Evolutionary conservation across 2,329 filamentous ascomycete genomes (phyloP), one percentile per base, ranked within the genome.

Genomic region (Epichloe coenophiala): DNA sequence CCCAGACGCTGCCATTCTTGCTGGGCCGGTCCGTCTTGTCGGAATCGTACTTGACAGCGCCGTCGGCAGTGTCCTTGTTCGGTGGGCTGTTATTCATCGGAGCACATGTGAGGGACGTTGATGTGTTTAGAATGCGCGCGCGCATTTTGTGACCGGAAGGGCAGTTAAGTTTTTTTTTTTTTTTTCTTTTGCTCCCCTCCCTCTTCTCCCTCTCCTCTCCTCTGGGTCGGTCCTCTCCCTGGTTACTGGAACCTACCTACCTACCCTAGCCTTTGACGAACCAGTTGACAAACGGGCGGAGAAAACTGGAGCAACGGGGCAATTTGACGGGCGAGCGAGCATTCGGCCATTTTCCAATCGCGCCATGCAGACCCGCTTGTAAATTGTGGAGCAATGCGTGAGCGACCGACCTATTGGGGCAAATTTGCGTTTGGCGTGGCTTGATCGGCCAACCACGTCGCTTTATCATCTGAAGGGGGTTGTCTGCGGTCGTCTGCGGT

Each of bases 21-120:
- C 50, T 44, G 12, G 47, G n/a, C 27, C 42, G 45, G 7, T 53
- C 55, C 17, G 45, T 53, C 41, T 58, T 53, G 44, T 58, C 56
- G 21, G 56, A 53, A 37, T 58, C 55, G 3, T 48, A 50, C 13
- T 40, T 23, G 15, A n/a, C 21, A 6, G 31, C 7, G 23, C 35
- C 31, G 6, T 51, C 21, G 11, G 31, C 7, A 23, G 23, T 38
- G 11, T 51, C 50, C 40, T 44, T 44, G 12, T 33, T 41, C 5
- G 17, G 17, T 5, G 31, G 3, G 6, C 6, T 27, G 17, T 40
- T 42, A 2, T 36, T 35, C 49, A 50, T 47, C 37, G 41, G 23
- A 40, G 36, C 37, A 21, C n/a, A 21, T 12, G n/a, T 9, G 38
- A 13, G 9, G 8, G 4, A 31, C 27, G 8, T 8, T 41, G 9